Evolutionary conservation across 352 stramenopile species (phyloP).

Genomic region (Saprolegnia diclina): DNA sequence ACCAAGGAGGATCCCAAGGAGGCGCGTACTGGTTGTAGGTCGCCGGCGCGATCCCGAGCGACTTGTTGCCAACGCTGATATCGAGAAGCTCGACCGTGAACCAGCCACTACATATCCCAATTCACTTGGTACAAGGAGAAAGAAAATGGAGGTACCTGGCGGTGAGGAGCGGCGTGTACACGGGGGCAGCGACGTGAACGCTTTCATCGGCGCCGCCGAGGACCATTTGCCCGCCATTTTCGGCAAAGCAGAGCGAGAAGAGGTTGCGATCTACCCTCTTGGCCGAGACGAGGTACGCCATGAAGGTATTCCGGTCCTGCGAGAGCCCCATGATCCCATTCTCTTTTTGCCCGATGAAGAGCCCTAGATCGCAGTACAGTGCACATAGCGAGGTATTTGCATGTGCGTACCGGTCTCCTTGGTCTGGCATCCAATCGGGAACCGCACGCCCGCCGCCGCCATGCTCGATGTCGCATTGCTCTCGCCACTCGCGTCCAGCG

Average conservation of each 20-base stretch:
- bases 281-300: constrained; percentile 61
- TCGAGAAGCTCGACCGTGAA: constrained; percentile 83
- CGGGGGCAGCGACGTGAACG: constrained; percentile 52
- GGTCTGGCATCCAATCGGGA: constrained; percentile 73
- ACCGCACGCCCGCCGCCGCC: constrained; percentile 60
- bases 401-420: constrained; percentile 50
- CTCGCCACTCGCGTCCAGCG: constrained; percentile 38
- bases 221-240: constrained; percentile 59
- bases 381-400: background rate
- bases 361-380: constrained; percentile 13
- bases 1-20: no score
- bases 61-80: constrained; percentile 50
- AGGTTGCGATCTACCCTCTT: constrained; percentile 51
- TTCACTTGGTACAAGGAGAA: background rate
- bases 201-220: constrained; percentile 75
- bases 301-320: constrained; percentile 51
- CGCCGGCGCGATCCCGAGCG: constrained; percentile 37
- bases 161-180: constrained; percentile 56
- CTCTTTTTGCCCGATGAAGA: constrained; percentile 83
- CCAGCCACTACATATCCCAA: constrained; percentile 41
- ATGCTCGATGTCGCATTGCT: constrained; percentile 44
- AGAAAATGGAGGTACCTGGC: constrained; percentile 26
- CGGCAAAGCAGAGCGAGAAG: constrained; percentile 80
- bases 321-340: constrained; percentile 88
- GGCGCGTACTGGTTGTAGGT: constrained; percentile 45